Percentiles rank a stretch among this genome's conserved stretches.
Conservation (phyloP, 495 filamentous ascomycete species). For the Penicillium verhagenii region DNA sequence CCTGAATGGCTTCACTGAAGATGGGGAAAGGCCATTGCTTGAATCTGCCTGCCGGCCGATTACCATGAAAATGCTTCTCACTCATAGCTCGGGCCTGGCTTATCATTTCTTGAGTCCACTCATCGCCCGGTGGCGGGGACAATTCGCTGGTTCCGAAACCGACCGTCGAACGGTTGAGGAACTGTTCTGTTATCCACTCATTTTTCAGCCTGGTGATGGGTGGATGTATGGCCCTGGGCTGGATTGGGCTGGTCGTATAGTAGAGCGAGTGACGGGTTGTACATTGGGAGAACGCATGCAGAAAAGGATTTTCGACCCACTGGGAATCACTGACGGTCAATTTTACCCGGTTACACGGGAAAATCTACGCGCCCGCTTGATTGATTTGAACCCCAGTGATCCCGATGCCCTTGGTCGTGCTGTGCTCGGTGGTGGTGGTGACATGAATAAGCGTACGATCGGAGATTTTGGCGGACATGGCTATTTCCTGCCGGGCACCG, state of each 20-base stretch:
- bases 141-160: constrained; percentile 17
- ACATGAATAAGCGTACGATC: constrained; percentile 20
- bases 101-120: constrained; percentile 43
- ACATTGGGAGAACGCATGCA: constrained; percentile 46
- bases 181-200: constrained; percentile 35
- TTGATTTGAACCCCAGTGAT: constrained; percentile 33
- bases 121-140: constrained; percentile 35
- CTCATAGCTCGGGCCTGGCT: constrained; percentile 47
- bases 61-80: constrained; percentile 46
- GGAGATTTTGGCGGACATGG: constrained; percentile 56
- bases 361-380: constrained; percentile 35
- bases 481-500: constrained; percentile 41
- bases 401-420: constrained; percentile 22
- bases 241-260: constrained; percentile 51
- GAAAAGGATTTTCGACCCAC: constrained; percentile 40
- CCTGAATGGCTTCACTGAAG: constrained; percentile 37
- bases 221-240: constrained; percentile 52
- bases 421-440: constrained; percentile 23
- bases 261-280: constrained; percentile 38
- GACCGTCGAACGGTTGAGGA: constrained; percentile 19
- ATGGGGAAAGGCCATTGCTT: constrained; percentile 23
- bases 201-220: constrained; percentile 47
- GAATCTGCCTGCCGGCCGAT: constrained; percentile 29
- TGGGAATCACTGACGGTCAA: constrained; percentile 43
- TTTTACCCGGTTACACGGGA: constrained; percentile 36